Conservation (phyloP, 106 monocot species). For the Allium cepa region DNA sequence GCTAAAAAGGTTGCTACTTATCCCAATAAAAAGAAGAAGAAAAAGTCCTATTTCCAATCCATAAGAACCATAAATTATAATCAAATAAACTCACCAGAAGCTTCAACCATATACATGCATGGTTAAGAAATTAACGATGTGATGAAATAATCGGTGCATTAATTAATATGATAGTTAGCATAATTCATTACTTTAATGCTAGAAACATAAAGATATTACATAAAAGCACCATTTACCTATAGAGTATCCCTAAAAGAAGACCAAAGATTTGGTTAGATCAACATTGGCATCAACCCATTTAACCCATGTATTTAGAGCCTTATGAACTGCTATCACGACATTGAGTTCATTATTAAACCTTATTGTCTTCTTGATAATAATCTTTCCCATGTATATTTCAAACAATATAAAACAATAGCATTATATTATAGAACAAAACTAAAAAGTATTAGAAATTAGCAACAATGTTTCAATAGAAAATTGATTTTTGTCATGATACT, state of each 20-base stretch:
- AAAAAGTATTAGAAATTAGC: constrained; percentile 10
- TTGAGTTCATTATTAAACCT: constrained; percentile 53
- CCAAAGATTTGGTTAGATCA: constrained; percentile 43
- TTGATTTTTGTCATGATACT: not conserved
- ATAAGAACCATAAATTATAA: too few species aligned
- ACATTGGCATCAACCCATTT: constrained; percentile 79
- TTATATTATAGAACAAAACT: not conserved
- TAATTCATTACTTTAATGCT: too few species aligned
- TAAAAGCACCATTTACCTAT: constrained; percentile 34
- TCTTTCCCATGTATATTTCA: constrained; percentile 41
- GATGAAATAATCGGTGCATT: too few species aligned
- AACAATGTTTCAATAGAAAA: not conserved
- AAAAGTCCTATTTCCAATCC: too few species aligned
- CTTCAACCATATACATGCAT: too few species aligned
- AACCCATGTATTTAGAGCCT: constrained; percentile 83
- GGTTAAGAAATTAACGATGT: too few species aligned
- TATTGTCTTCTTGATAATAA: constrained; percentile 80
- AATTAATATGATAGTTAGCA: too few species aligned
- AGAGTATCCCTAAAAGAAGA: constrained; percentile 86
- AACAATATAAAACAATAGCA: not conserved
- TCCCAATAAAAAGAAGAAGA: too few species aligned
- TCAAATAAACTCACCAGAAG: too few species aligned
- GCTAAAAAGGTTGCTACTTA: too few species aligned
- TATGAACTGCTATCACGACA: constrained; percentile 67
- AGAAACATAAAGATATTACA: too few species aligned